Evolutionary conservation across 768 basidiomycete genomes (phyloP), one percentile per base, ranked within the genome.

Genomic region (Rhodotorula graminis): DNA sequence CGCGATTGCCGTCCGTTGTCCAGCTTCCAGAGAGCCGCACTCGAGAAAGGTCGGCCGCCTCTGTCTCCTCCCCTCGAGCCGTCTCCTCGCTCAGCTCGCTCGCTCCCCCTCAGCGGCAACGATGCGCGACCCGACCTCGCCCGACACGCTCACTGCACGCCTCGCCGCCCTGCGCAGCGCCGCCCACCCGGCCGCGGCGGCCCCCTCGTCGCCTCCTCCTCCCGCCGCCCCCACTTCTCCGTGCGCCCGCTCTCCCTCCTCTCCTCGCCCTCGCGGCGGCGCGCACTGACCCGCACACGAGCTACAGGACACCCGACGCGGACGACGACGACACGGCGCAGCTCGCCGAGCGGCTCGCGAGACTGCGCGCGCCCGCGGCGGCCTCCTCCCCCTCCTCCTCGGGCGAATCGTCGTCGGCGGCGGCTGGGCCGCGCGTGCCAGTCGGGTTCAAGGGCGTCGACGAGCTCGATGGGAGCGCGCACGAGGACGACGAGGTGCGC

Each of bases 141-240:
- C 67, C 1, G 14, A 44, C 6, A 52, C 42, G 18, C 67, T 68
- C 18, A 29, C 50, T 8, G 67, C 60, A 2, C 50, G 67, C 25
- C 55, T 68, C 33, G 67, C 67, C 4, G 67, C 67, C 25, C 49
- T 68, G 19, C 50, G 67, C 23, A 2, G 4, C 12, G 52, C 42
- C 6, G 19, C 62, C 6, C 4, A 5, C 37, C 37, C 37, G 5
- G 37, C 37, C 37, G 37, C 37, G 37, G 5, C 37, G 37, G 4
- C 37, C 4, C 5, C 37, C 4, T 37, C 37, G n/a, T 14, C 4
- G 21, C 62, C 4, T 16, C 58, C 25, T 11, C 46, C 0, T 18
- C 61, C 60, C 18, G 16, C 18, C 8, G 16, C n/a, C 61, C n/a
- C 25, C 65, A 58, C 58, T 27, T 59, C 65, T 33, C 9, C 58